Conservation (phyloP, 164 flowering plant genomes). For the Berberis thunbergii region DNA sequence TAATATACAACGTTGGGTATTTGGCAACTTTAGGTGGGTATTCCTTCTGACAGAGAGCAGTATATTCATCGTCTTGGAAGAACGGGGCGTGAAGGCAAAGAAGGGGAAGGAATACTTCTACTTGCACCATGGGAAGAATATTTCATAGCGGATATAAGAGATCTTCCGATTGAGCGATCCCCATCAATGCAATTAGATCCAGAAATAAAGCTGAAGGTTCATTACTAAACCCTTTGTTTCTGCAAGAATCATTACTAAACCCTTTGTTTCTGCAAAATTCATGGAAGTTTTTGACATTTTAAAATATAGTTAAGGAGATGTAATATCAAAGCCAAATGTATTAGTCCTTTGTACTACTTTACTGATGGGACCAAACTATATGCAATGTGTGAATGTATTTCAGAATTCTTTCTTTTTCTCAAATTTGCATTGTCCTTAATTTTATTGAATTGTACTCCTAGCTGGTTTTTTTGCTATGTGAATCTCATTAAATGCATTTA, state of each 20-base stretch:
- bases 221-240: constrained; percentile 2
- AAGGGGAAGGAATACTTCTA: constrained; percentile 77
- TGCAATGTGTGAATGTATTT: too few species aligned
- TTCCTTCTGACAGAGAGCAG: constrained; percentile 75
- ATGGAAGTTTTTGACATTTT: not conserved
- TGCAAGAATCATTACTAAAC: constrained; percentile 12
- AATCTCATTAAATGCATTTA: too few species aligned
- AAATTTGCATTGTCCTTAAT: too few species aligned
- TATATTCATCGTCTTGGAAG: constrained; percentile 94
- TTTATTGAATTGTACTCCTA: too few species aligned
- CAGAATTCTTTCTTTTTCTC: too few species aligned
- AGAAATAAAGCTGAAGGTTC: constrained; percentile 51
- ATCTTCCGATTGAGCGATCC: constrained; percentile 59
- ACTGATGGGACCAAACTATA: too few species aligned
- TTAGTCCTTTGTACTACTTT: too few species aligned
- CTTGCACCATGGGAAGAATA: constrained; percentile 97
- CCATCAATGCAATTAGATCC: constrained; percentile 46
- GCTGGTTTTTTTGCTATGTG: too few species aligned
- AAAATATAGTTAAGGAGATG: too few species aligned
- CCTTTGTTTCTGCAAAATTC: not conserved
- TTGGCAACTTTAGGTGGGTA: constrained; percentile 50
- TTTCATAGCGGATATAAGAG: constrained; percentile 70
- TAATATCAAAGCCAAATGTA: too few species aligned
- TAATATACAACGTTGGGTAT: not conserved
- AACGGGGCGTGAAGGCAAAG: constrained; percentile 91